Base-by-base conservation (phyloP, 257 asterid species). In the Oldenlandia corymbosa region DNA sequence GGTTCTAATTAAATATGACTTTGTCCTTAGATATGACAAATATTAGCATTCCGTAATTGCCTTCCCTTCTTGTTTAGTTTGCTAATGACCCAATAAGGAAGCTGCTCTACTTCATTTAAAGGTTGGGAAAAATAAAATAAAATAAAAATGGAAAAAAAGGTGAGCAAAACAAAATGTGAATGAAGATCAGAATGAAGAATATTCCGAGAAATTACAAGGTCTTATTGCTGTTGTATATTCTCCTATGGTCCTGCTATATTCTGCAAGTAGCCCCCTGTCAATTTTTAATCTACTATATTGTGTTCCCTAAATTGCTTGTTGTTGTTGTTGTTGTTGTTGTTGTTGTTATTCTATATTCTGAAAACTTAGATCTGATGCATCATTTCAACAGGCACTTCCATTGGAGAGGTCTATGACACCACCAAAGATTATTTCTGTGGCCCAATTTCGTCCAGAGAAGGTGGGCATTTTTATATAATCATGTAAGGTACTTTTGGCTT, bases 381-480 rank as follows among this genome's bases (percentile, higher is more conserved):
- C 30, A n/a, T n/a, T n/a, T 60, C 64, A 79, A 66, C 91, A 91
- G 96, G 82, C 66, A 66, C 84, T 89, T 30, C 90, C 91, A 1
- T 60, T 92, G 68, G 91, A 83, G 78, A 87, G 95, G 69, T 68
- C 87, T 58, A 60, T 66, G 77, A 68, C 77, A 18, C 95, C 93
- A 62, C 69, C 75, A 7, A 92, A 83, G 78, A 82, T 92, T 37
- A 84, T 92, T 62, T 89, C 97, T 17, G 97, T 92, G 75, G 89
- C 98, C 77, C 98, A 89, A 64, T 92, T 92, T 78, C 98, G 95
- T 77, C 97, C 98, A 54, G 97, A 92, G 86, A 93, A 93, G 94
- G 97, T 90, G 88, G 76, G 88, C 75, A 75, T 82, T 81, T 80
- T 72, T 62, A 41, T 71, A 49, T 75, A 64, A 70, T 58, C 77